phyloP scores from a whole-genome alignment of 768 basidiomycete genomes.

The Auriculariales sp. region DNA sequence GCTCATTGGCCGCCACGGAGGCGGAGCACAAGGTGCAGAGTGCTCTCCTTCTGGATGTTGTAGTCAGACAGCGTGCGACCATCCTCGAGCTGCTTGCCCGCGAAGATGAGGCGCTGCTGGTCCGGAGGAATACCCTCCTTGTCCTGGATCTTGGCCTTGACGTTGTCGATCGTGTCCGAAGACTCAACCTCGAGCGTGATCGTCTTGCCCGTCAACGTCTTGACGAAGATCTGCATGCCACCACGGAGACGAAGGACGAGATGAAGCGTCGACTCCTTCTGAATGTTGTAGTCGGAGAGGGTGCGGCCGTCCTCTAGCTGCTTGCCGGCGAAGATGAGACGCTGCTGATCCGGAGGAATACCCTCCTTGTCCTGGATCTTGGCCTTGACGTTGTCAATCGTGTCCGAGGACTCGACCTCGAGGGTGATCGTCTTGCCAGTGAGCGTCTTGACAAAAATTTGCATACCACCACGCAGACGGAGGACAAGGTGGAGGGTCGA shows the following conservation, averaged over 20 bases:
- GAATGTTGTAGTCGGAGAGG: conserved; percentile 30
- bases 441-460: conserved; percentile 10
- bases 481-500: too few relatives aligned
- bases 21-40: conserved; percentile 15
- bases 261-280: too few relatives aligned
- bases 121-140: too few relatives aligned
- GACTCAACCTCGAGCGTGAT: conserved; percentile 24
- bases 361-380: conserved; percentile 8
- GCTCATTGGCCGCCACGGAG: too few relatives aligned
- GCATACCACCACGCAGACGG: too few relatives aligned
- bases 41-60: conserved; percentile 28
- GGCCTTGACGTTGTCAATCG: conserved; percentile 20
- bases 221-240: conserved; percentile 11
- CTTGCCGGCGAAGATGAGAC: conserved; percentile 32
- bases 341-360: conserved; percentile 20
- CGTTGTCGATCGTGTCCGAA: conserved; percentile 20
- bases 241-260: too few relatives aligned
- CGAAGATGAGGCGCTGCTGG: conserved; percentile 33
- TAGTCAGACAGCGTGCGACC: conserved; percentile 34
- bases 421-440: conserved; percentile 30
- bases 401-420: conserved; percentile 20
- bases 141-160: conserved; percentile 11
- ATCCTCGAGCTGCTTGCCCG: conserved; percentile 37
- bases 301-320: conserved; percentile 37
- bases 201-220: conserved; percentile 24